Base-by-base conservation (phyloP, 1,139 yeast genomes). In the Groenewaldozyma auringiensis region DNA sequence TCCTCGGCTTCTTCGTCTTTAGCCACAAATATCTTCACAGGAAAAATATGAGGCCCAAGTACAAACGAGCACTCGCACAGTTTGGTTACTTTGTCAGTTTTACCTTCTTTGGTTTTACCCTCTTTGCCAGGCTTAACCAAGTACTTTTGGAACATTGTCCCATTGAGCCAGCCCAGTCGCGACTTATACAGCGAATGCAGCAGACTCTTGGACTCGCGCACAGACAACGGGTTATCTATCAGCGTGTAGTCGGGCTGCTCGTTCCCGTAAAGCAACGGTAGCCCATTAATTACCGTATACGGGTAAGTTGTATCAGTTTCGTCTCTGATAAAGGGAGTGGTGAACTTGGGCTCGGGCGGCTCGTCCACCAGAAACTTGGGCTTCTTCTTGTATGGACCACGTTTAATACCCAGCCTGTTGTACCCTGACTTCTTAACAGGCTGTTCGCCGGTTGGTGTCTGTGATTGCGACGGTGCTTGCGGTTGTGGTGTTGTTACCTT, bases 31-130 rank as follows among this genome's bases (percentile, higher is more conserved):
- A 92, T 64, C 50, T 94, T 70, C 4, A 83, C 75, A 38, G 82
- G 88, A 62, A 86, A 85, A 0, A 69, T 66, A 64, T 92, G 98
- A 0, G 96, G 96, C 0, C 96, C 97, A 34, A 84, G 71, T 3
- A 72, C 70, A 67, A 88, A 65, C 0, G 71, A 67, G 47, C 89
- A 79, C 55, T 89, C 96, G 56, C 94, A 79, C 48, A 92, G 67
- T 60, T 87, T 87, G 48, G 87, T 84, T 96, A 89, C 88, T 45
- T 81, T 81, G 54, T 92, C 97, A 61, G 78, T 78, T 8, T 71
- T 58, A 11, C 34, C 42, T 21, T 38, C 39, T 18, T 13, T 29
- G 8, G 41, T 40, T 71, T 54, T 79, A 65, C 54, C 74, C 60
- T 76, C 78, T 75, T 78, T 76, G 11, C 47, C 88, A 69, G 70